Evolutionary conservation across 169 alveolate species (phyloP).

Genomic region (Plasmodium fragile): DNA sequence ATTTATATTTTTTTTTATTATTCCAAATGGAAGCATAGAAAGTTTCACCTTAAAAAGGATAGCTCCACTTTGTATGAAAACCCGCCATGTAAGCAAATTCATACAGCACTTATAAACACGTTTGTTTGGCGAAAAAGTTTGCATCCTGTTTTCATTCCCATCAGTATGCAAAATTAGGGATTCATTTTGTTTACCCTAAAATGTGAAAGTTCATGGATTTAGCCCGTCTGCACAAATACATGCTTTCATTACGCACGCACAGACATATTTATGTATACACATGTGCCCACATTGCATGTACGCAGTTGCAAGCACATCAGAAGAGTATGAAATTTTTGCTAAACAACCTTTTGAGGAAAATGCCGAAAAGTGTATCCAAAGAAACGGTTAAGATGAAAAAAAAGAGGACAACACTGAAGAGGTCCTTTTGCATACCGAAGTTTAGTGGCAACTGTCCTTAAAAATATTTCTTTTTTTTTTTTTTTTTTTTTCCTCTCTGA

Average conservation of each 20-base stretch:
- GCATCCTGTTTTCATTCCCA: neutral
- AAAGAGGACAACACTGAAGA: neutral
- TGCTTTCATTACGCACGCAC: neutral
- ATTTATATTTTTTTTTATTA: neutral
- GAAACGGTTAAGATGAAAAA: conserved; percentile 33
- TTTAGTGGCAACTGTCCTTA: neutral
- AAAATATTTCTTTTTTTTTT: conserved; percentile 7
- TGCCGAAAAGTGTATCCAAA: conserved; percentile 53
- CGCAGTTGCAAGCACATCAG: neutral
- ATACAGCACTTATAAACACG: neutral
- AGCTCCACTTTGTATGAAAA: neutral
- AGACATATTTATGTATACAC: neutral
- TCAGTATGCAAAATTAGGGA: neutral
- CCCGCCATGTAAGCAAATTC: neutral
- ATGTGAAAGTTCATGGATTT: neutral
- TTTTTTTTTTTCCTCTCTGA: neutral
- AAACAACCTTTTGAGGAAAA: conserved; percentile 33
- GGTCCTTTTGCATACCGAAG: neutral
- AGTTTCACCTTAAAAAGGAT: neutral
- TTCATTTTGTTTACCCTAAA: neutral
- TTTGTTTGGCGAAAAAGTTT: neutral
- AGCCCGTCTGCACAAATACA: neutral
- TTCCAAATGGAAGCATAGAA: neutral
- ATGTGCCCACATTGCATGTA: neutral
- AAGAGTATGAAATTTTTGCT: conserved; percentile 17